Conservation (phyloP, 1,284 basidiomycete genomes). For the Irpex sp. region DNA sequence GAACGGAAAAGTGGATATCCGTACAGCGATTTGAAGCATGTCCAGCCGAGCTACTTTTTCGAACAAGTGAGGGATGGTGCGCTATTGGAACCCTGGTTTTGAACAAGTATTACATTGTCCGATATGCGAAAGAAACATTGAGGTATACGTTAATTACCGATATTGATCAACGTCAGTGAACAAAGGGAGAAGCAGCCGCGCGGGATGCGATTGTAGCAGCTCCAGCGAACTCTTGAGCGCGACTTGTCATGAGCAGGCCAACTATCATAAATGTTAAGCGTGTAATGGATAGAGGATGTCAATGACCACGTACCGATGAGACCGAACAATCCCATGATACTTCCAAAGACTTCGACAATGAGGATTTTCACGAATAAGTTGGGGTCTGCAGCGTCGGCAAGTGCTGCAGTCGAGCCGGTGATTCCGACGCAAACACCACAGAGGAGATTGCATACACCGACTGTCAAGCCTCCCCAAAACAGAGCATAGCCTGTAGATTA, state of each 20-base stretch:
- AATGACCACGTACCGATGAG: constrained; percentile 73
- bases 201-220: constrained; percentile 27
- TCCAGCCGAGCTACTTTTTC: neutral
- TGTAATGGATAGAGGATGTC: neutral
- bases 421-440: constrained; percentile 91
- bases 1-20: constrained; percentile 31
- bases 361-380: constrained; percentile 92
- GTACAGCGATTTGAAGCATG: neutral
- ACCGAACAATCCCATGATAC: constrained; percentile 88
- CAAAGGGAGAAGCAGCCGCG: constrained; percentile 27
- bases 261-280: constrained; percentile 35
- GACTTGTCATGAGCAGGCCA: constrained; percentile 61
- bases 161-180: constrained; percentile 17
- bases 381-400: constrained; percentile 91
- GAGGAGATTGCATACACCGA: constrained; percentile 88
- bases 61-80: neutral
- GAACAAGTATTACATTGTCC: neutral
- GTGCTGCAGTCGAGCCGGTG: constrained; percentile 88
- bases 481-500: constrained; percentile 70
- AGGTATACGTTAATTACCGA: neutral
- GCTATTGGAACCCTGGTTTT: neutral
- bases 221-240: constrained; percentile 51
- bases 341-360: constrained; percentile 93
- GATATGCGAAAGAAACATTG: neutral
- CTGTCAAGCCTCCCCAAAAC: constrained; percentile 94